These are phyloP conservation scores for Trichophyton mentagrophytes DNA, from an alignment of 2,329 filamentous ascomycete genomes.

Conservation along the genomic window DNA sequence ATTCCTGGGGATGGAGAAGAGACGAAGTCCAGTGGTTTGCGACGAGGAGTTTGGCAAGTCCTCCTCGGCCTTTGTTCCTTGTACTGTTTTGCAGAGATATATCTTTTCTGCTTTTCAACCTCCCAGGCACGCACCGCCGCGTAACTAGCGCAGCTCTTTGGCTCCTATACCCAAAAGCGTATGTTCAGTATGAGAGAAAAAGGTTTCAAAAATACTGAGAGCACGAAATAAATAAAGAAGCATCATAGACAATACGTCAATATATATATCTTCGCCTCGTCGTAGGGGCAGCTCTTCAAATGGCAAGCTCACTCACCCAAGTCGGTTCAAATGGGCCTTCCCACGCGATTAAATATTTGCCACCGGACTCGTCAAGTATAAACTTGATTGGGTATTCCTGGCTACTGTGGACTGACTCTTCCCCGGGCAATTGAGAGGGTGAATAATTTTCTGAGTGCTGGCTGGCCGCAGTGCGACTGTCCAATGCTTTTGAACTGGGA, in stretches of 20 bases:
- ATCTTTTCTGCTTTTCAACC: slow-evolving; percentile 15
- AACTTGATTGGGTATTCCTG: slow-evolving; percentile 26
- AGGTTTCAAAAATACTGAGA: not conserved
- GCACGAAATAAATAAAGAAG: not conserved
- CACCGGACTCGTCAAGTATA: slow-evolving; percentile 25
- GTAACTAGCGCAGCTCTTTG: slow-evolving; percentile 24
- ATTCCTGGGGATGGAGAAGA: slow-evolving; percentile 3
- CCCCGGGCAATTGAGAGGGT: not conserved
- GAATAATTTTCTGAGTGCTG: not conserved
- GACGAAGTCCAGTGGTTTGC: not conserved
- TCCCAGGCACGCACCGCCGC: slow-evolving; percentile 22
- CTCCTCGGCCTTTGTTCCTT: slow-evolving; percentile 8
- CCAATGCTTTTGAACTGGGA: not conserved
- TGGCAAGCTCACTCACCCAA: slow-evolving; percentile 23
- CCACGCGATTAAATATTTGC: slow-evolving; percentile 30
- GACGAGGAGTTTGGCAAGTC: not conserved
- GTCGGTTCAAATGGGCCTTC: slow-evolving; percentile 25
- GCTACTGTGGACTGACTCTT: slow-evolving; percentile 14
- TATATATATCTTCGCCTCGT: not conserved
- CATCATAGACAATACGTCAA: not conserved
- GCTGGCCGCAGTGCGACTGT: not conserved
- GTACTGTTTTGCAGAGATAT: slow-evolving; percentile 5
- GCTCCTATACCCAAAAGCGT: slow-evolving; percentile 18
- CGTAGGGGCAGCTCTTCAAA: not conserved
- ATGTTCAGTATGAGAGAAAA: not conserved